Conservation (phyloP, 257 asterid genomes). For the Solanum rostratum region DNA sequence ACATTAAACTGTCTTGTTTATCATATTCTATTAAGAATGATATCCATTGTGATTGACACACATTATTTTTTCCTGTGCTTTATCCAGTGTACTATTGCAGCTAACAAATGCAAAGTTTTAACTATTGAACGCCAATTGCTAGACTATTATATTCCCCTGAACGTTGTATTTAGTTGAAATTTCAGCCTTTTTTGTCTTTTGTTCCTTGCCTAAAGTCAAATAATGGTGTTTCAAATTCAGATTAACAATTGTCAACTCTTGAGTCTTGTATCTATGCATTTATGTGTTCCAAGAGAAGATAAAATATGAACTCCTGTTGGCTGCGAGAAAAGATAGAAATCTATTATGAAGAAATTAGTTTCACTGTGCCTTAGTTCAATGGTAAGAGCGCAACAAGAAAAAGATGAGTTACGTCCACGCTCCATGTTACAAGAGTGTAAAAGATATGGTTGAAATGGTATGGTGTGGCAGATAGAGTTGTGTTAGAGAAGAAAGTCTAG, state of each 20-base stretch:
- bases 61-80: not conserved
- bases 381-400: not conserved
- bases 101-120: not conserved
- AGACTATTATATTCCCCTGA: not conserved
- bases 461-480: not conserved
- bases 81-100: not conserved
- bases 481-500: not conserved
- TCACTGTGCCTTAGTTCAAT: not conserved
- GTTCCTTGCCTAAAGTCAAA: not conserved
- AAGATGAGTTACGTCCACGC: not conserved
- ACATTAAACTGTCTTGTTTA: not conserved
- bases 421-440: too few species aligned
- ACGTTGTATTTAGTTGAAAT: not conserved
- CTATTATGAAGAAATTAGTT: not conserved
- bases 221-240: not conserved
- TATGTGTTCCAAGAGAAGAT: not conserved
- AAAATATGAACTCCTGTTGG: not conserved
- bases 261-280: not conserved
- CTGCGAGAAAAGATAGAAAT: not conserved
- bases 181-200: not conserved
- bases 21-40: not conserved
- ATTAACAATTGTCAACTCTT: not conserved
- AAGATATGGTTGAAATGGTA: not conserved
- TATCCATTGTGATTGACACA: not conserved
- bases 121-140: not conserved